Evolutionary conservation across 2,329 filamentous ascomycete genomes (phyloP).

Genomic region (Penicillium sp.): DNA sequence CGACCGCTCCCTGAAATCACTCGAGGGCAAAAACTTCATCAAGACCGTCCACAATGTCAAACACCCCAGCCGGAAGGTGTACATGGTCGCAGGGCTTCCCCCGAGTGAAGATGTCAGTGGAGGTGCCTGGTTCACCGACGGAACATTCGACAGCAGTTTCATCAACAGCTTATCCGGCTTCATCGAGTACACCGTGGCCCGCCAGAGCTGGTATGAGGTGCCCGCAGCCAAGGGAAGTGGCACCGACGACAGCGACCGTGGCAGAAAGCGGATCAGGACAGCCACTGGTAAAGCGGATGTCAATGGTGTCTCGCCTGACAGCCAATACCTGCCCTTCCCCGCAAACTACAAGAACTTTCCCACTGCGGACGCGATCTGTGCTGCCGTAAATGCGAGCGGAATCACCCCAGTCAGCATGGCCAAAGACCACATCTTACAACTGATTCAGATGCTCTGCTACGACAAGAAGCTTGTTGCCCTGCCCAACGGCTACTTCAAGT

Average conservation of each 20-base stretch:
- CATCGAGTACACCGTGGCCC: slow-evolving; percentile 70
- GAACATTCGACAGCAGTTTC: slow-evolving; percentile 83
- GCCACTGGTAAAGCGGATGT: slow-evolving; percentile 32
- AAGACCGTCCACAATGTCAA: slow-evolving; percentile 89
- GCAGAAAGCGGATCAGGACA: slow-evolving; percentile 43
- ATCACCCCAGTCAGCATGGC: slow-evolving; percentile 67
- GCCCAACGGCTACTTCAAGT: slow-evolving; percentile 51
- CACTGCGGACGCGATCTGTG: slow-evolving; percentile 73
- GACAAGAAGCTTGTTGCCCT: slow-evolving; percentile 75
- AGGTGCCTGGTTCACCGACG: slow-evolving; percentile 91
- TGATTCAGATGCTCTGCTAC: slow-evolving; percentile 84
- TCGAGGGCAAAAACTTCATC: slow-evolving; percentile 79
- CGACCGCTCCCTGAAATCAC: slow-evolving; percentile 75
- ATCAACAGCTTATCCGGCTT: slow-evolving; percentile 72
- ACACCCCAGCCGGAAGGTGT: slow-evolving; percentile 88
- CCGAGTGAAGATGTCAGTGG: slow-evolving; percentile 89
- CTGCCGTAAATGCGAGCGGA: slow-evolving; percentile 65
- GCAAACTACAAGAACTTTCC: slow-evolving; percentile 74
- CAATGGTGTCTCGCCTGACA: slow-evolving; percentile 31
- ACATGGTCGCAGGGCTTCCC: slow-evolving; percentile 80
- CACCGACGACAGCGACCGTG: slow-evolving; percentile 36
- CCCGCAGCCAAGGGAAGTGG: too few relatives aligned
- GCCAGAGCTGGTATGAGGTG: slow-evolving; percentile 66
- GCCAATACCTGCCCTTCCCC: slow-evolving; percentile 51
- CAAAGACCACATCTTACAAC: slow-evolving; percentile 75